Evolutionary conservation across 805 yeast species (phyloP), one percentile per base, ranked within the genome.

Genomic region (Ogataea haglerorum): DNA sequence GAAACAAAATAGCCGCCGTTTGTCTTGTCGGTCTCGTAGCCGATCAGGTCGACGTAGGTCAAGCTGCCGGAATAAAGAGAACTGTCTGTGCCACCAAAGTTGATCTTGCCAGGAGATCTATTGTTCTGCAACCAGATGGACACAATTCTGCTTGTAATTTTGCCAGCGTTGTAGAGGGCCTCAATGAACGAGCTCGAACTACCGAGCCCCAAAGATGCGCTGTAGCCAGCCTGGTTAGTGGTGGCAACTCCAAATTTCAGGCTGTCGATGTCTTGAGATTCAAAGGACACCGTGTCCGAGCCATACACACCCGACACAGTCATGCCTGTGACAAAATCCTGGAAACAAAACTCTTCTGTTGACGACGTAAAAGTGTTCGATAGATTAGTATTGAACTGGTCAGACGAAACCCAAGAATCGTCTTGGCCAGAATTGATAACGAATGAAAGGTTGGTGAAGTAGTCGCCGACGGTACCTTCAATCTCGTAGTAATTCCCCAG

Each of bases 81-180:
- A 10, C 48, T 34, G 43, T 65, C 67, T 19, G 57, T 50, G 21
- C 60, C 64, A 9, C 69, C 70, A 42, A 65, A 54, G 9, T 51
- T 35, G 6, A 65, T 32, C 10, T 47, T 28, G 5, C 69, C 70
- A 30, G 49, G 40, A 6, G 43, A 51, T 43, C 34, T 40, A 6
- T 40, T 47, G 29, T 47, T 48, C 25, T 54, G 50, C 42, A 63
- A 47, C 42, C 48, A 57, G n/a, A 66, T 30, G 1, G 67, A 54
- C 34, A 54, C 62, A 9, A 60, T 37, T 14, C 48, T 42, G 35
- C 50, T 50, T 10, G 45, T 48, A 24, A 64, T 63, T 17, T 45
- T 30, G 4, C 67, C 68, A 10, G 56, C 53, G 7, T 46, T 34
- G 35, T 48, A 49, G 32, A 65, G 36, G 5, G 46, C 47, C 10